Percentiles rank a stretch among this genome's conserved stretches.
Conservation (phyloP, 1,284 basidiomycete genomes). For the Pseudozyma tsukubaensis region DNA sequence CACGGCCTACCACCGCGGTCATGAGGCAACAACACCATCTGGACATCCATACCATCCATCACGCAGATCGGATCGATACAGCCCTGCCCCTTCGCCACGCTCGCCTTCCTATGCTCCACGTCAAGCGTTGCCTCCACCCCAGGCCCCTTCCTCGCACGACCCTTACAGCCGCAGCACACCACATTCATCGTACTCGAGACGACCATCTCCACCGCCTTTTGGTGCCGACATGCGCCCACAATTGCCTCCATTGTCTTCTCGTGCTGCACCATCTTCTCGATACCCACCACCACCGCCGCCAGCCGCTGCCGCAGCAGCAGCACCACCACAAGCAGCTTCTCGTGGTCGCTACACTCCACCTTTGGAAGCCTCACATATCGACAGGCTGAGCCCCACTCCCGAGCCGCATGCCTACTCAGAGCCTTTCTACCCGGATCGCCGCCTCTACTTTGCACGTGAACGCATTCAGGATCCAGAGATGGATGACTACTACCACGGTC, state of each 20-base stretch:
- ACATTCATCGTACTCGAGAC: constrained; percentile 27
- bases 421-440: constrained; percentile 49
- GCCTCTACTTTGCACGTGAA: constrained; percentile 47
- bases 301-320: not conserved
- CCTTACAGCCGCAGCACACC: constrained; percentile 30
- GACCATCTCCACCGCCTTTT: constrained; percentile 35
- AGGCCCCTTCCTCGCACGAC: constrained; percentile 24
- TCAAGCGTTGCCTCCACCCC: constrained; percentile 10
- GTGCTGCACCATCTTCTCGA: constrained; percentile 11
- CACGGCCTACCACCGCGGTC: constrained; percentile 19
- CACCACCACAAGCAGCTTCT: not conserved
- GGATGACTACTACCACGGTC: constrained; percentile 47
- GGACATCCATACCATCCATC: constrained; percentile 17
- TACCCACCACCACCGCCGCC: constrained; percentile 18
- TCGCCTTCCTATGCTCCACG: constrained; percentile 42
- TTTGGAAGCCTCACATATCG: constrained; percentile 16
- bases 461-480: constrained; percentile 49
- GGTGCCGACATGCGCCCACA: constrained; percentile 30
- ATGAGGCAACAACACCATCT: constrained; percentile 24
- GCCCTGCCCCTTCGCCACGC: constrained; percentile 34
- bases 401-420: constrained; percentile 35
- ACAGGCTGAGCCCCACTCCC: constrained; percentile 30
- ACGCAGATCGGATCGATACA: constrained; percentile 38
- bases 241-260: constrained; percentile 46
- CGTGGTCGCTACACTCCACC: constrained; percentile 44